phyloP scores from a whole-genome alignment of 257 asterid genomes.

The Ocimum tenuiflorum region DNA sequence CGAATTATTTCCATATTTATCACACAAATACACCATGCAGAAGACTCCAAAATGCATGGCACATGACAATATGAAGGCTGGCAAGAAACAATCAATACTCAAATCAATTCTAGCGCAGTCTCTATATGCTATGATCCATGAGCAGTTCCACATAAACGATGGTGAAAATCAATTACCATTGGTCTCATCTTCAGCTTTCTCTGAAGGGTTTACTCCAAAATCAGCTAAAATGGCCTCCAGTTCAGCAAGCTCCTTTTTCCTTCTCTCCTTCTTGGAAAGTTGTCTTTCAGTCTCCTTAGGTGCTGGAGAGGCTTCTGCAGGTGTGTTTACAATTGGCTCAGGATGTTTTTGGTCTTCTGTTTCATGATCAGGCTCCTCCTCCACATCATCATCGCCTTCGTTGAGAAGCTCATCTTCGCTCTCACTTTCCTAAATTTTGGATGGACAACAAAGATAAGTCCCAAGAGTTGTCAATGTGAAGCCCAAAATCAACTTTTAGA shows the following conservation, averaged over 20 bases:
- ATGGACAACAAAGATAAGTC: slow-evolving; percentile 10
- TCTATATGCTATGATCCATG: background rate
- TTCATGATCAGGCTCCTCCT: slow-evolving; percentile 71
- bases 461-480: background rate
- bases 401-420: slow-evolving; percentile 62
- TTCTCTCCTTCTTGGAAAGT: slow-evolving; percentile 86
- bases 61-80: no score
- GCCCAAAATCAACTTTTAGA: background rate
- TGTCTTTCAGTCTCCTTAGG: slow-evolving; percentile 84
- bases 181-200: slow-evolving; percentile 47
- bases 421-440: slow-evolving; percentile 48
- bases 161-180: slow-evolving; percentile 39
- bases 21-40: background rate
- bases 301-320: slow-evolving; percentile 43
- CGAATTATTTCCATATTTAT: background rate
- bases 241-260: slow-evolving; percentile 95
- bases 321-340: slow-evolving; percentile 36
- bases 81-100: no score
- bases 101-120: background rate
- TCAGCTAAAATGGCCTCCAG: slow-evolving; percentile 90
- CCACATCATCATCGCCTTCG: slow-evolving; percentile 58
- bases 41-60: no score
- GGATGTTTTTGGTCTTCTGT: slow-evolving; percentile 47
- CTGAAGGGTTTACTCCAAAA: slow-evolving; percentile 52
- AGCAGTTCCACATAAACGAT: background rate